Percentiles rank a stretch among this genome's conserved stretches.
Conservation (phyloP, 2,329 filamentous ascomycete species). For the Scytalidium lignicola region DNA sequence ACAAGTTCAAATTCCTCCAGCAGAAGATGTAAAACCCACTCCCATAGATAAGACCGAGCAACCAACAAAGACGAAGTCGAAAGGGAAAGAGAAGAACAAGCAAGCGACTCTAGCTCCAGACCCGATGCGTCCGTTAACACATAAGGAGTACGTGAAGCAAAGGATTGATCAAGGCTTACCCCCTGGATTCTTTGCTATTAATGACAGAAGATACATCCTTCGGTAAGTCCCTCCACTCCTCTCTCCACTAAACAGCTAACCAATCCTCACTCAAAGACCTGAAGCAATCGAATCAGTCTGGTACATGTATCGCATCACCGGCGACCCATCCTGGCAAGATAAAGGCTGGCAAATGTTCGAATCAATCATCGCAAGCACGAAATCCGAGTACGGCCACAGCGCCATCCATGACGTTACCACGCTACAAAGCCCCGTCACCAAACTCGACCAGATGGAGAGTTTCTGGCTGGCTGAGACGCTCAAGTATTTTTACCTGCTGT, state of each 20-base stretch:
- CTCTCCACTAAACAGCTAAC: conserved; percentile 6
- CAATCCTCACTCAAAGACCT: conserved; percentile 45
- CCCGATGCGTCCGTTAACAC: conserved; percentile 32
- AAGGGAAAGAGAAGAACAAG: not conserved
- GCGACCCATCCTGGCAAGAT: conserved; percentile 68
- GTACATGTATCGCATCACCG: conserved; percentile 87
- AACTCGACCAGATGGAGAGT: conserved; percentile 70
- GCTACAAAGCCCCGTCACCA: conserved; percentile 29
- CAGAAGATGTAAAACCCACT: not conserved
- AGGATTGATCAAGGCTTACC: conserved; percentile 43
- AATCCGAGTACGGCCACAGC: conserved; percentile 62
- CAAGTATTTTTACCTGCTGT: conserved; percentile 88
- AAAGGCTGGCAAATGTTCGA: conserved; percentile 85
- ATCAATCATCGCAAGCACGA: conserved; percentile 61
- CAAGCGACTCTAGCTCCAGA: conserved; percentile 9
- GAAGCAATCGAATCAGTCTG: conserved; percentile 87
- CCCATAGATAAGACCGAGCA: not conserved
- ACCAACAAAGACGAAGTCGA: not conserved
- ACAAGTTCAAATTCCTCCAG: too few species aligned
- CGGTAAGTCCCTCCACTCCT: conserved; percentile 43
- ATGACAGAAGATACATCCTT: conserved; percentile 51
- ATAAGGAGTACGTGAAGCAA: conserved; percentile 47
- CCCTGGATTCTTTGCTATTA: conserved; percentile 45
- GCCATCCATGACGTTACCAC: conserved; percentile 61
- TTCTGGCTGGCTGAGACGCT: conserved; percentile 90